Evolutionary conservation across 129 eudicot species (phyloP).

Genomic region (Centrapalus pauciflorus): DNA sequence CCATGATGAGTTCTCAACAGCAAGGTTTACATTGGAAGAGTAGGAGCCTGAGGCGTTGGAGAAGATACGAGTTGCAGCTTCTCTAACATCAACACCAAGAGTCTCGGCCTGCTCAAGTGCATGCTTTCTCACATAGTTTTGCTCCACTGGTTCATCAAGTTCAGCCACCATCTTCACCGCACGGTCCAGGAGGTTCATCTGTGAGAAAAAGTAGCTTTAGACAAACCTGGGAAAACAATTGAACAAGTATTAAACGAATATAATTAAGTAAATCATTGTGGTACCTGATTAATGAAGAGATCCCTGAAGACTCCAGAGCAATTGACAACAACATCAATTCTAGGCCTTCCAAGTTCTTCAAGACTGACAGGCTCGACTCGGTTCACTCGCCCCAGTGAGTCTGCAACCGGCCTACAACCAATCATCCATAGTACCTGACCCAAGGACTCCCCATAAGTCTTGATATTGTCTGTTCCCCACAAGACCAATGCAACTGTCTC

Average conservation of each 20-base stretch:
- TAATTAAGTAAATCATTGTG: neutral
- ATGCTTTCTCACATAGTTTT: conserved; percentile 83
- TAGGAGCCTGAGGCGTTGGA: conserved; percentile 98
- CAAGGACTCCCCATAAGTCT: conserved; percentile 95
- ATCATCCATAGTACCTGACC: conserved; percentile 99
- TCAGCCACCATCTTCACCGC: conserved; percentile 99
- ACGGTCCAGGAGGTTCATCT: conserved; percentile 97
- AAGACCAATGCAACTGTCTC: conserved; percentile 95
- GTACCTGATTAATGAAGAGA: conserved; percentile 94
- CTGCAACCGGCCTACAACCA: conserved; percentile 84
- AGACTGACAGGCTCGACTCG: conserved; percentile 85
- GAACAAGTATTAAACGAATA: neutral
- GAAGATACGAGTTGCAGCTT: conserved; percentile 90
- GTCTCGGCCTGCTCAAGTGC: conserved; percentile 88
- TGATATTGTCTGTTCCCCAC: conserved; percentile 99
- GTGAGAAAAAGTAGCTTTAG: conserved; percentile 7
- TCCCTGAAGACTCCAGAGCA: conserved; percentile 99
- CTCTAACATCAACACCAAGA: conserved; percentile 76
- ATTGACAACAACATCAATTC: conserved; percentile 97
- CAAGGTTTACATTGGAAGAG: conserved; percentile 93
- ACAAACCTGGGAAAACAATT: neutral
- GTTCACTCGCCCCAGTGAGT: conserved; percentile 86
- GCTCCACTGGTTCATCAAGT: conserved; percentile 88
- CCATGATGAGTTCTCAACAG: conserved; percentile 98
- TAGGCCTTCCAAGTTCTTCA: conserved; percentile 98